These are phyloP conservation scores for Alternaria solani DNA, from an alignment of 2,329 filamentous ascomycete species.

Conservation along the genomic window DNA sequence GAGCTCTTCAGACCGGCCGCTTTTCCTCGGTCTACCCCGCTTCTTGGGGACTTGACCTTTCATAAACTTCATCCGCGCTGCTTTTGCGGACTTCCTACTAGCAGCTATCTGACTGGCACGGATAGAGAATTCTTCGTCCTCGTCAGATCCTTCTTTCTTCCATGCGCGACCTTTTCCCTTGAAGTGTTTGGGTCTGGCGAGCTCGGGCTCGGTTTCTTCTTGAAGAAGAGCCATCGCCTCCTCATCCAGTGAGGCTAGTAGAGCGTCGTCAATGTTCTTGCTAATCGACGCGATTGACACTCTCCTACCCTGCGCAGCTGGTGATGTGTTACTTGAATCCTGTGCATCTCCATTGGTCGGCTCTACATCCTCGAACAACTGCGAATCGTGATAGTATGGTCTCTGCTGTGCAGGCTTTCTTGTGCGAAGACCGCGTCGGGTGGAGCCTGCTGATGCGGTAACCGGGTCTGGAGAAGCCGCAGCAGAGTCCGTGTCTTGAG, in stretches of 20 bases:
- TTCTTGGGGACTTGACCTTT: slow-evolving; percentile 25
- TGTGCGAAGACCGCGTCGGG: slow-evolving; percentile 43
- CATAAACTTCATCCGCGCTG: slow-evolving; percentile 21
- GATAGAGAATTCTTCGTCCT: slow-evolving; percentile 40
- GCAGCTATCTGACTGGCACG: slow-evolving; percentile 32
- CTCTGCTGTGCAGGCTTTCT: slow-evolving; percentile 47
- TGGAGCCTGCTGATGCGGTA: slow-evolving; percentile 27
- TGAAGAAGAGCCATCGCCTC: slow-evolving; percentile 24
- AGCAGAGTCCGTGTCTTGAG: slow-evolving; percentile 14
- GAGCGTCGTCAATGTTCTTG: slow-evolving; percentile 19
- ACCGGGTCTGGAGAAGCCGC: slow-evolving; percentile 34
- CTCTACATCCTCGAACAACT: slow-evolving; percentile 38
- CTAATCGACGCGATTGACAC: slow-evolving; percentile 22
- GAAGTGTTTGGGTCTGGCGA: slow-evolving; percentile 34
- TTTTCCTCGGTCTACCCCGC: slow-evolving; percentile 33
- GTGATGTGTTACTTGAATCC: slow-evolving; percentile 2
- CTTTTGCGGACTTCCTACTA: slow-evolving; percentile 31
- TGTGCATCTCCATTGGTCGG: slow-evolving; percentile 18
- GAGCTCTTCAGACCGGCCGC: slow-evolving; percentile 25
- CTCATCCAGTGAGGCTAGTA: slow-evolving; percentile 21
- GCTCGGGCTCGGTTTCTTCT: slow-evolving; percentile 21
- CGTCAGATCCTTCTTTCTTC: slow-evolving; percentile 44
- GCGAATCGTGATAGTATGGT: slow-evolving; percentile 46
- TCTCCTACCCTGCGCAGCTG: slow-evolving; percentile 21
- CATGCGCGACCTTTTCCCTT: slow-evolving; percentile 45